phyloP scores from a whole-genome alignment of 257 asterid species.

The Scutellaria minor region DNA sequence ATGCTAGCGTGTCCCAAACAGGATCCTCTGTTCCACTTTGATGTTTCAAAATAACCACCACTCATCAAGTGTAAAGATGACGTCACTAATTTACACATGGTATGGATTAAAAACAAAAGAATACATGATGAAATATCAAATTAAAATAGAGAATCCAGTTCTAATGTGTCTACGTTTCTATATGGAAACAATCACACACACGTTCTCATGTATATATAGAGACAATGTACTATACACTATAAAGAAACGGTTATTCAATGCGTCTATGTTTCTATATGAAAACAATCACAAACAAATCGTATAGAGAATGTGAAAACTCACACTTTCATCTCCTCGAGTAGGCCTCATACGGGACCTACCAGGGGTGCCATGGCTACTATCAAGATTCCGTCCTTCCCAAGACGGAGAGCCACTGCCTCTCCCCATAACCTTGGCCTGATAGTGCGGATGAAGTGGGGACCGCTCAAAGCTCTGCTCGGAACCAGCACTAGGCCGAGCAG shows the following conservation, averaged over 20 bases:
- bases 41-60: too few species aligned
- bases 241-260: background rate
- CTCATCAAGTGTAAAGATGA: too few species aligned
- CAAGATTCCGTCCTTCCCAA: constrained; percentile 50
- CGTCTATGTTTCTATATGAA: too few species aligned
- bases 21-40: too few species aligned
- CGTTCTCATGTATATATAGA: background rate
- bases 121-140: too few species aligned
- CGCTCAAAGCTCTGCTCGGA: constrained; percentile 55
- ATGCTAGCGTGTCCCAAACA: too few species aligned
- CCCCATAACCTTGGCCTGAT: constrained; percentile 43
- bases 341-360: constrained; percentile 46
- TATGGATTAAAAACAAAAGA: too few species aligned
- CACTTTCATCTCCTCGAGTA: constrained; percentile 40
- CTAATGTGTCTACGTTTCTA: background rate
- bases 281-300: background rate
- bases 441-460: constrained; percentile 58
- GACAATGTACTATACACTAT: background rate
- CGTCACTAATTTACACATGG: too few species aligned
- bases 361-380: constrained; percentile 40
- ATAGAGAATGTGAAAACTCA: constrained; percentile 24
- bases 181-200: background rate
- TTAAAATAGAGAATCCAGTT: too few species aligned
- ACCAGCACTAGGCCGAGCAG: constrained; percentile 45
- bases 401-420: constrained; percentile 56